A percentile compares a stretch with the other conserved stretches of the same genome.
Conservation (phyloP, 169 alveolate genomes). For the Cryptosporidium viatorum region DNA sequence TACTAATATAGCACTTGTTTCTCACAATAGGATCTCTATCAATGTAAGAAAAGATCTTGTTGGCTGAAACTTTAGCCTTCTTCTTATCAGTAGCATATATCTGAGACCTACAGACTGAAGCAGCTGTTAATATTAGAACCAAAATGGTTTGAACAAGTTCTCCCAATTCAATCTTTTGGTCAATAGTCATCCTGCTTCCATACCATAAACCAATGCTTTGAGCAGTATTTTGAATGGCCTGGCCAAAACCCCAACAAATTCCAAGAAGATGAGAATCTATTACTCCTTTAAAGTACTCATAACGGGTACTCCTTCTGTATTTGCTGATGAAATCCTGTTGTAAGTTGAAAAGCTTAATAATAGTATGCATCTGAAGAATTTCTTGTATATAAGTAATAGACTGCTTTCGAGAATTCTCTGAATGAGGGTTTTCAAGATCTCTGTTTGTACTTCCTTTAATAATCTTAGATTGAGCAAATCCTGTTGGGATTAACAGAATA, state of each 20-base stretch:
- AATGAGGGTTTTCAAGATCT: not conserved
- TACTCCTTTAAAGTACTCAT: constrained; percentile 54
- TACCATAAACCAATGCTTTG: constrained; percentile 69
- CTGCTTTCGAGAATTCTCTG: not conserved
- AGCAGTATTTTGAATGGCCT: constrained; percentile 66
- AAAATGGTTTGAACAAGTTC: constrained; percentile 59
- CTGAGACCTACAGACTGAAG: constrained; percentile 74
- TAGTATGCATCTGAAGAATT: constrained; percentile 58
- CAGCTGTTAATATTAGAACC: constrained; percentile 40
- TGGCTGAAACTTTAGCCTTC: constrained; percentile 56
- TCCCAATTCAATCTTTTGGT: constrained; percentile 25
- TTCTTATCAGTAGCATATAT: constrained; percentile 65
- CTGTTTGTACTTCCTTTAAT: constrained; percentile 46
- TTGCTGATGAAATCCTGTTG: constrained; percentile 16
- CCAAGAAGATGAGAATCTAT: constrained; percentile 38
- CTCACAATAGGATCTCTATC: constrained; percentile 26
- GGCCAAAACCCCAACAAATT: constrained; percentile 65
- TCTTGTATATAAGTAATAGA: constrained; percentile 46
- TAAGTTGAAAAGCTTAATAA: constrained; percentile 40
- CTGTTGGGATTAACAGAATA: constrained; percentile 53
- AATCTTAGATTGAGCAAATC: constrained; percentile 54
- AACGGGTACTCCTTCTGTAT: constrained; percentile 60
- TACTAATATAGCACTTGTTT: constrained; percentile 14
- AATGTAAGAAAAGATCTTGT: constrained; percentile 28
- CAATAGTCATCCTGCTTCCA: constrained; percentile 48